Evolutionary conservation across 176 grass and related monocot species (phyloP).

Genomic region (Raddia guianensis): DNA sequence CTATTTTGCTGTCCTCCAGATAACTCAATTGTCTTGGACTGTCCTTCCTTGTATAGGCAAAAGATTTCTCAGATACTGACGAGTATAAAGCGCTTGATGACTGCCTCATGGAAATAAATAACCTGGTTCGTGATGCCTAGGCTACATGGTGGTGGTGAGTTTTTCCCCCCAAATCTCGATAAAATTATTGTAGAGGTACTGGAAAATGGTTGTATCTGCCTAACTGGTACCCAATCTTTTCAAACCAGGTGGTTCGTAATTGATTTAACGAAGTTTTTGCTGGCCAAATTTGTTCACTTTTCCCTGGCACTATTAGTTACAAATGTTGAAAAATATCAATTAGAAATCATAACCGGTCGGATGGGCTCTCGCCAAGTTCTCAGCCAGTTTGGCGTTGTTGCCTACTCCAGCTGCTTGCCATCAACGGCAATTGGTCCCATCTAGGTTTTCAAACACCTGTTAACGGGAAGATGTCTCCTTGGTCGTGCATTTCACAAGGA

Average conservation of each 20-base stretch:
- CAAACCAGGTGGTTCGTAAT: not conserved
- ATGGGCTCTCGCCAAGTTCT: not conserved
- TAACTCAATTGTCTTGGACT: slow-evolving; percentile 11
- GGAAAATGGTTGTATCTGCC: not conserved
- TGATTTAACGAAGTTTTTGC: not conserved
- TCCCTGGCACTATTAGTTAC: not conserved
- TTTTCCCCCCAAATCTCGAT: not conserved
- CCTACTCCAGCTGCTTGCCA: not conserved
- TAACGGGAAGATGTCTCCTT: no score
- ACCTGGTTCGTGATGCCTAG: slow-evolving; percentile 48
- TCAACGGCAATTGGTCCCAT: no score
- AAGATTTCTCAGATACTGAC: slow-evolving; percentile 55
- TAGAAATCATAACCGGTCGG: not conserved
- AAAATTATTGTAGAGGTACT: not conserved
- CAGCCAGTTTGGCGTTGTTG: not conserved
- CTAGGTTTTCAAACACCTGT: no score
- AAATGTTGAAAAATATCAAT: not conserved
- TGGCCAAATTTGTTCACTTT: not conserved
- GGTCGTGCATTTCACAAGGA: no score
- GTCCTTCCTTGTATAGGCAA: slow-evolving; percentile 51
- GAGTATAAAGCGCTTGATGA: slow-evolving; percentile 64
- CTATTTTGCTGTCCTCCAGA: slow-evolving; percentile 2
- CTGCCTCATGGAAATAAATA: slow-evolving; percentile 69
- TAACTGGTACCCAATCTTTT: not conserved
- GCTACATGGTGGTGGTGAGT: not conserved